These are phyloP conservation scores for fission yeast (Schizosaccharomyces pombe) DNA, from an alignment of 805 yeast genomes.

Conservation along the genomic window ASM294v3 CU329670.1:3737501-3738000, in stretches of 20 bases:
- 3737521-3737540: conserved; percentile 30
- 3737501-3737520: conserved; percentile 17
- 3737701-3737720: conserved; percentile 18
- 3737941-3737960: not conserved
- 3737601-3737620: conserved; percentile 35
- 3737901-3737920: conserved; percentile 9
- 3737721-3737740: conserved; percentile 17
- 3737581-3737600: conserved; percentile 29
- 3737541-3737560: conserved; percentile 40
- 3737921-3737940: conserved; percentile 1
- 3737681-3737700: conserved; percentile 13
- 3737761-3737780: conserved; percentile 19
- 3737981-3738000: not conserved
- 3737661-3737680: conserved; percentile 5
- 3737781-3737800: conserved; percentile 21
- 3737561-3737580: conserved; percentile 34
- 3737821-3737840: not conserved
- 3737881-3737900: conserved; percentile 22
- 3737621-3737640: conserved; percentile 29
- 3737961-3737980: not conserved
- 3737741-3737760: conserved; percentile 17
- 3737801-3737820: conserved; percentile 13
- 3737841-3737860: conserved; percentile 17
- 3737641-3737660: conserved; percentile 32
- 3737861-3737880: conserved; percentile 27